Evolutionary conservation across 164 flowering plant genomes (phyloP), one percentile per base, ranked within the genome.

Genomic region (Buxus sempervirens): DNA sequence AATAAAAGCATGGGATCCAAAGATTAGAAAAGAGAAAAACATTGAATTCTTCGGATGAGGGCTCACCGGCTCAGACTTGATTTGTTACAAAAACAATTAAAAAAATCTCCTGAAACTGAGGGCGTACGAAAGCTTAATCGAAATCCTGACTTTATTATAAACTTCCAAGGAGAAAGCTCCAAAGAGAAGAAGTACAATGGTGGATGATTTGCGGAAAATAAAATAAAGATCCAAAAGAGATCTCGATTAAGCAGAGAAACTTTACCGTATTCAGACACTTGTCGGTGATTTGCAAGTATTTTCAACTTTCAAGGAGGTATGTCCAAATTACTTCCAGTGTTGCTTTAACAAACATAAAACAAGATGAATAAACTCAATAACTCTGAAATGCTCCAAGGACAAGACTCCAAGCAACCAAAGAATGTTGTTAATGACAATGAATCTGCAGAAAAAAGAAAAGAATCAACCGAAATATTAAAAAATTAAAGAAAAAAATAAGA

Each of bases 371-470:
- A 38, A 23, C 23, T 24, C 20, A 22, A 19, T 7, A 26, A 8
- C 25, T 10, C 0, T n/a, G 21, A 41, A 60, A 54, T 27, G 49
- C 15, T 27, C 54, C 70, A 67, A 72, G 66, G 19, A 55, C 42
- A 66, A 66, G 21, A 57, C 70, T 66, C 70, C 75, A 66, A 66
- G 27, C 32, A 59, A 66, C 8, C 26, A 24, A 57, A 66, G 56
- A 54, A 70, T 65, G 49, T 65, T 51, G 24, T 36, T 18, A 68
- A 68, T 51, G 64, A 64, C 64, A 58, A 60, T 21, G 5, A 12
- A 68, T 28, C 26, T 42, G 18, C 1, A 21, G 24, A 49, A 24
- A 48, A 25, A 16, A 21, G 12, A 45, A 45, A 45, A 45, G 13
- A 45, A 45, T 45, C 38, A 32, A 32, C 38, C 7, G 38, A 32